Percentiles rank a stretch among this genome's conserved stretches.
These are phyloP conservation scores for Thraustochytrium sp. DNA, from an alignment of 352 stramenopile genomes.

Conservation along the genomic window DNA sequence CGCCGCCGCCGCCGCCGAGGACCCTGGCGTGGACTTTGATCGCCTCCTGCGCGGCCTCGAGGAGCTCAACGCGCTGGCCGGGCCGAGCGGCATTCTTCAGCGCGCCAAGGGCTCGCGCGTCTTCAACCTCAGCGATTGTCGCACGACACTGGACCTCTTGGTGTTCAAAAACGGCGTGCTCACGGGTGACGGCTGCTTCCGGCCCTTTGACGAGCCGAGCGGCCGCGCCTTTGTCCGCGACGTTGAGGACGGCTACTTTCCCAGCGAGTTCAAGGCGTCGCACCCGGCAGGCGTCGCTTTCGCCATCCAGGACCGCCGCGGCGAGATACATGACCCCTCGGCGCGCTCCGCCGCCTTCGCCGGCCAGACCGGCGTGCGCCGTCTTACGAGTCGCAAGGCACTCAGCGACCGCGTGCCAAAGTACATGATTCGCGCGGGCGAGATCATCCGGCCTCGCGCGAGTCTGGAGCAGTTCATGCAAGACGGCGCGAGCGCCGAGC, in stretches of 20 bases:
- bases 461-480: not conserved
- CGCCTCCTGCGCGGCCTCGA: not conserved
- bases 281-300: not conserved
- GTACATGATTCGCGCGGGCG: not conserved
- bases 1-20: not conserved
- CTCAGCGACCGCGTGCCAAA: not conserved
- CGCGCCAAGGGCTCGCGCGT: not conserved
- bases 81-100: not conserved
- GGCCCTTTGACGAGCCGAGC: not conserved
- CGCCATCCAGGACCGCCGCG: not conserved
- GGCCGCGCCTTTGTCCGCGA: not conserved
- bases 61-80: not conserved
- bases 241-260: conserved; percentile 12
- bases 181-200: not conserved
- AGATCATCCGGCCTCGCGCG: not conserved
- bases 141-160: not conserved
- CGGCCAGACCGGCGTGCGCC: not conserved
- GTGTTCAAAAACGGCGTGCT: conserved; percentile 15
- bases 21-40: not conserved
- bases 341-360: not conserved
- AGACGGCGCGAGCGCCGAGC: too few species aligned
- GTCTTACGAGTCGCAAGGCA: not conserved
- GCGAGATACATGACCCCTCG: not conserved
- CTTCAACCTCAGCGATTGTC: not conserved
- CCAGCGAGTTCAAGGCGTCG: conserved; percentile 2